Percentiles rank a stretch among this genome's conserved stretches.
These are phyloP conservation scores for Discostella pseudostelligera DNA, from an alignment of 108 stramenopile genomes.

Conservation along the genomic window DNA sequence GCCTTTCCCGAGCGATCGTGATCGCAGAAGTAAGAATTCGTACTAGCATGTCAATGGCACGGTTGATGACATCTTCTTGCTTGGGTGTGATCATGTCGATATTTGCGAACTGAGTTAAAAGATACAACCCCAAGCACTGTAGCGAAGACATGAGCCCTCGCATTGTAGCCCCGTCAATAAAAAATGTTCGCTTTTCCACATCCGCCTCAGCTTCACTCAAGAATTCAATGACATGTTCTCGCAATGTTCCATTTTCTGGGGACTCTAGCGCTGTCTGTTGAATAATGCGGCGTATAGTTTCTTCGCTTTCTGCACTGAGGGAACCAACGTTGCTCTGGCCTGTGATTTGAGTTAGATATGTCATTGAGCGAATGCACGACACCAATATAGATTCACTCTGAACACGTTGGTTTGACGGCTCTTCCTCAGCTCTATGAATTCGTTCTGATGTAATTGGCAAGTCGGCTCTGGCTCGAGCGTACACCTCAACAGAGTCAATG, in stretches of 20 bases:
- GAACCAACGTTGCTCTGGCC: slow-evolving; percentile 11
- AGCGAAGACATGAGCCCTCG: slow-evolving; percentile 47
- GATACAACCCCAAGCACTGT: slow-evolving; percentile 16
- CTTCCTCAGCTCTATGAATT: slow-evolving; percentile 7
- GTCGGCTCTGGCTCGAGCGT: slow-evolving; percentile 41
- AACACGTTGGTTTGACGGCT: not conserved
- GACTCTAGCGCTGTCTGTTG: slow-evolving; percentile 49
- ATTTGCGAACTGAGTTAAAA: slow-evolving; percentile 20
- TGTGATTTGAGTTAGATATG: slow-evolving; percentile 34
- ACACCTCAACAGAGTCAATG: slow-evolving; percentile 79
- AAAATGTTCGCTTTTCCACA: slow-evolving; percentile 18
- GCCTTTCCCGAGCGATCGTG: slow-evolving; percentile 23
- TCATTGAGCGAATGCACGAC: slow-evolving; percentile 36
- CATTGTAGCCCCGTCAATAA: slow-evolving; percentile 56
- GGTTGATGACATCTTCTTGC: slow-evolving; percentile 17
- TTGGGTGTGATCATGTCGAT: slow-evolving; percentile 21
- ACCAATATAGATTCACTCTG: slow-evolving; percentile 16
- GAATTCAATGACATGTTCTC: slow-evolving; percentile 39
- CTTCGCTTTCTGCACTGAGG: slow-evolving; percentile 11
- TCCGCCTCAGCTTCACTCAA: slow-evolving; percentile 41
- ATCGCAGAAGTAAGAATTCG: slow-evolving; percentile 20
- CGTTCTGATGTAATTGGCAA: slow-evolving; percentile 15
- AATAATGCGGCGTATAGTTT: slow-evolving; percentile 44
- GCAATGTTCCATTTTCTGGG: slow-evolving; percentile 25
- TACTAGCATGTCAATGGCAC: slow-evolving; percentile 21